Evolutionary conservation across 371 early-diverging fungal species (phyloP), one percentile per base, ranked within the genome.

Genomic region (Mitosporidium daphniae): DNA sequence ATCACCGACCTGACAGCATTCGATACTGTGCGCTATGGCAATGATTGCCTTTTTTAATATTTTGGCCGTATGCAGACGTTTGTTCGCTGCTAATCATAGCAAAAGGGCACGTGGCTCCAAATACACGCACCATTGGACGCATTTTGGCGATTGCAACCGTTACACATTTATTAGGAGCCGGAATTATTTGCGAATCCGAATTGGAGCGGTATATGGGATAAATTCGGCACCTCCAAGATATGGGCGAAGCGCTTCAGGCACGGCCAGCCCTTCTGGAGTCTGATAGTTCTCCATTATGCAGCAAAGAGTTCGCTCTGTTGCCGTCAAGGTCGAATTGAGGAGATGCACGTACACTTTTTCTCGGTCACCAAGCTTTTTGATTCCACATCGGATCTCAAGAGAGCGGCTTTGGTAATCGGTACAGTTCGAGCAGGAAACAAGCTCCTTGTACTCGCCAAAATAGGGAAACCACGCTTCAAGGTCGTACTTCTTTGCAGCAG

Each of bases 401-500:
- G 60, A 53, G 34, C 91, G 61, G 20, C 71, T 68, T 45, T 86
- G 91, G 45, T 73, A 89, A 43, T 95, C 98, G 9, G 94, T 94
- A 55, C 98, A 98, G 66, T 98, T 98, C 32, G 75, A 77, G 63
- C 91, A 91, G 21, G 75, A 74, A 21, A 95, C 97, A 15, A 98
- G 60, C 50, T 98, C 97, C 57, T 84, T 82, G 51, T 69, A 98
- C 33, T 68, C 70, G 29, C 70, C 70, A 59, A 57, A 69, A 23
- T 27, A 27, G 27, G 97, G 97, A 66, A 97, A 97, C 68, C 71
- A 89, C 14, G 97, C 97, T 51, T 98, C 98, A 30, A 98, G 47
- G 48, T 98, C 98, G 49, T 82, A 95, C 55, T 98, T 98, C 36
- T 86, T 82, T 36, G 94, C 80, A 14, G 98, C 98, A 23, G 95